Evolutionary conservation across 768 basidiomycete species (phyloP), one percentile per base, ranked within the genome.

Genomic region (Lactifluus volemus): DNA sequence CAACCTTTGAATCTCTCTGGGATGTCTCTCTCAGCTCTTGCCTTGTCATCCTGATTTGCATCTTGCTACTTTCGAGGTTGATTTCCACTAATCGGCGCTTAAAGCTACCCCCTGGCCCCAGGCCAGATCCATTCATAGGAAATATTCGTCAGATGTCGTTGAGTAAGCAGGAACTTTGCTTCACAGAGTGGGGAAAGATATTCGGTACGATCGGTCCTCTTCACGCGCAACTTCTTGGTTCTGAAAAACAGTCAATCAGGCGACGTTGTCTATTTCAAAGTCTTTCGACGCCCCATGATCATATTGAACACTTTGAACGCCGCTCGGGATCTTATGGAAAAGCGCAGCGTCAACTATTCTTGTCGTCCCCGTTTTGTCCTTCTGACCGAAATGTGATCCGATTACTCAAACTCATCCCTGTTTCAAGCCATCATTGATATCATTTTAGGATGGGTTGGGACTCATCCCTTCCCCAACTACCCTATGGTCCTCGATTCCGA

Each of bases 261-360:
- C 41, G 71, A 72, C 25, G 58, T 76, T 30, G 67, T 74, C 29
- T 72, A 69, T 60, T 65, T 70, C 34, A 65, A 55, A 9, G 47
- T 75, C 32, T 69, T 75, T 53, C 61, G 64, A 15, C 66, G 67
- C 21, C 64, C 71, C 5, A 63, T 72, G 44, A 39, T 75, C 14
- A 64, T 76, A 9, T 52, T 76, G 38, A 74, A 72, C 61, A 70
- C 75, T 3, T 47, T 68, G n/a, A 51, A 64, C 39, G 70, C 68
- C n/a, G 73, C 73, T 29, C 64, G 60, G 15, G 74, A 75, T 42
- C 68, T 76, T 17, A 60, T 76, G 55, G 73, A 74, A 53, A 71
- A 71, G 55, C 68, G 70, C 10, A 68, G 71, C 52, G 45, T 59
- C 12, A 71, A 69, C 39, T 75, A 73, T 60, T 73, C 75, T 14